phyloP scores from a whole-genome alignment of 139 green algal species.

The Tetradesmus obliquus region DNA sequence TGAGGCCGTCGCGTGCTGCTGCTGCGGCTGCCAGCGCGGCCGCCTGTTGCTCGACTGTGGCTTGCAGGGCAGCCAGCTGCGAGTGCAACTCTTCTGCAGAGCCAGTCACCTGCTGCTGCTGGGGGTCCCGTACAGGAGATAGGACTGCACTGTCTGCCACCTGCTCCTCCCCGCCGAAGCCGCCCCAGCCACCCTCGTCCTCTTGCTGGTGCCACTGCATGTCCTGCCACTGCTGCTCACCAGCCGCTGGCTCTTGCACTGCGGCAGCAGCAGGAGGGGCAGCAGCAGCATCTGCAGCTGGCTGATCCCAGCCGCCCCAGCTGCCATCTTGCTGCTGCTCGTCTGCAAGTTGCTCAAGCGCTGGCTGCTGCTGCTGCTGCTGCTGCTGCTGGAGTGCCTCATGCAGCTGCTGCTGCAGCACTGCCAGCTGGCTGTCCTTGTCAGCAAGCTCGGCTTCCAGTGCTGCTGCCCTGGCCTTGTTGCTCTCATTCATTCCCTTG shows the following conservation, averaged over 20 bases:
- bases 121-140: not conserved
- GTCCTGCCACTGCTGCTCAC: not conserved
- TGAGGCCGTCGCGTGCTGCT: not conserved
- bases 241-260: not conserved
- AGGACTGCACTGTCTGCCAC: not conserved
- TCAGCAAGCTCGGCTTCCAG: not conserved
- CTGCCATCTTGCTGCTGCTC: not conserved
- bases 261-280: not conserved
- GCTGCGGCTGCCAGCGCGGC: not conserved
- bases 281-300: not conserved
- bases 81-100: not conserved
- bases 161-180: not conserved
- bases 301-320: not conserved
- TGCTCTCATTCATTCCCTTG: not conserved
- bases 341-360: not conserved
- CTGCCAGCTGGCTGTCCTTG: not conserved
- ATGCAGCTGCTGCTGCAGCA: constrained; percentile 29
- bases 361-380: constrained; percentile 26
- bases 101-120: constrained; percentile 19
- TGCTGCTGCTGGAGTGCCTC: not conserved
- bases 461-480: not conserved
- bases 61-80: not conserved
- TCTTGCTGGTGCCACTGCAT: not conserved
- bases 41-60: not conserved
- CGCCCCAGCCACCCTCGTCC: not conserved